These are phyloP conservation scores for Mortierella sp. DNA, from an alignment of 371 early-diverging fungal genomes.

Conservation along the genomic window DNA sequence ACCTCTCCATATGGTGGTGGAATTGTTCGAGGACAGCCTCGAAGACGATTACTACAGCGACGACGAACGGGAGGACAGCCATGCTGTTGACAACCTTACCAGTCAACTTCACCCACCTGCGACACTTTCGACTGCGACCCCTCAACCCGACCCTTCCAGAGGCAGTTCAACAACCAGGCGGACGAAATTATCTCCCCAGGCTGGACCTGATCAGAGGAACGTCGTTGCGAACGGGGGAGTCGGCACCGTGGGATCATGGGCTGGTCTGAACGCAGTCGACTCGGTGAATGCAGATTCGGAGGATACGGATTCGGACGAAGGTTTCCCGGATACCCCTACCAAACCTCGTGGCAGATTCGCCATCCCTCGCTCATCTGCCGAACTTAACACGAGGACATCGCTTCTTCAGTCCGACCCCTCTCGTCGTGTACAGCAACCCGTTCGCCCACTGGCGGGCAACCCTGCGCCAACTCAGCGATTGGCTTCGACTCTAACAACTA, in stretches of 20 bases:
- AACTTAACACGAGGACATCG: neutral
- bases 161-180: neutral
- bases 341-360: neutral
- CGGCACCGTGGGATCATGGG: neutral
- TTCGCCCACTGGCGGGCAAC: neutral
- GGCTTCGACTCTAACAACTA: neutral
- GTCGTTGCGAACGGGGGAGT: too few species aligned
- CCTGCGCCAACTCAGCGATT: neutral
- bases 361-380: neutral
- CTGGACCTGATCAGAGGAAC: neutral
- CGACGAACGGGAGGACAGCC: constrained; percentile 15
- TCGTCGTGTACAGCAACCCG: too few species aligned
- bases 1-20: constrained; percentile 41
- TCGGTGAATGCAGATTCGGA: neutral
- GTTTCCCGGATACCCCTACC: constrained; percentile 1
- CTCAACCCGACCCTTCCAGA: neutral
- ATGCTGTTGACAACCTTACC: neutral
- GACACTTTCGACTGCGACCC: neutral
- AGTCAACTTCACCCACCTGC: neutral
- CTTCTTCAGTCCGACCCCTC: too few species aligned
- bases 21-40: constrained; percentile 41
- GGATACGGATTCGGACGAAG: neutral
- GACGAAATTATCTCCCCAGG: neutral
- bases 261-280: neutral
- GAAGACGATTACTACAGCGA: constrained; percentile 5